Evolutionary conservation across 441 rosid species (phyloP), one percentile per base, ranked within the genome.

Genomic region (Theobroma grandiflorum): DNA sequence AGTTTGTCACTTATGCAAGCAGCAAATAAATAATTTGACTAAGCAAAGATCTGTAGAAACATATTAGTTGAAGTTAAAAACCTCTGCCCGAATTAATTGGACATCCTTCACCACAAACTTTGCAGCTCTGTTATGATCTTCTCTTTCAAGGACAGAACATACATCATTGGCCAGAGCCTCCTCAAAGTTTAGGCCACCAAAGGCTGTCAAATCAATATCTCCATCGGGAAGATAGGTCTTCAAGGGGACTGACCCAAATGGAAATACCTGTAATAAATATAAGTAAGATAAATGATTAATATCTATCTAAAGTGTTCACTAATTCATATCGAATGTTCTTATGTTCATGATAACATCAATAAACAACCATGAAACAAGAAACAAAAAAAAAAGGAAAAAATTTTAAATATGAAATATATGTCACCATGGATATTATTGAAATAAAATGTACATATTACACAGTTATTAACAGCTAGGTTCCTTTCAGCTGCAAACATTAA

Each of bases 151-250:
- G 57, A 94, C 92, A 76, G 95, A 53, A 70, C 77, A 88, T 53
- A 93, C 94, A 18, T 92, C 87, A 69, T 80, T 82, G 63, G 94
- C 97, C 78, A 94, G 78, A 43, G 92, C 92, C 79, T 95, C 96
- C 75, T 94, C 98, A 16, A 82, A 59, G 79, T 82, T 85, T 65
- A 75, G 71, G 68, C 91, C 91, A 73, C 94, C 91, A 84, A 96
- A 86, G 78, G 91, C 91, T 16, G 98, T 96, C 88, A 96, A 85
- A 83, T 95, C 99, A 83, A 95, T 95, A 85, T 95, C 99, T 57
- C 98, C 98, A 83, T 95, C 99, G 52, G 99, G 99, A 79, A 95
- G 99, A 90, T 95, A 95, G 2, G 99, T 95, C 88, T 89, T 94
- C 85, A 95, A 81, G 3, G 99, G 99, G 14, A 95, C 99, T 16